Evolutionary conservation across 352 stramenopile species (phyloP).

Genomic region (Albugo candida): DNA sequence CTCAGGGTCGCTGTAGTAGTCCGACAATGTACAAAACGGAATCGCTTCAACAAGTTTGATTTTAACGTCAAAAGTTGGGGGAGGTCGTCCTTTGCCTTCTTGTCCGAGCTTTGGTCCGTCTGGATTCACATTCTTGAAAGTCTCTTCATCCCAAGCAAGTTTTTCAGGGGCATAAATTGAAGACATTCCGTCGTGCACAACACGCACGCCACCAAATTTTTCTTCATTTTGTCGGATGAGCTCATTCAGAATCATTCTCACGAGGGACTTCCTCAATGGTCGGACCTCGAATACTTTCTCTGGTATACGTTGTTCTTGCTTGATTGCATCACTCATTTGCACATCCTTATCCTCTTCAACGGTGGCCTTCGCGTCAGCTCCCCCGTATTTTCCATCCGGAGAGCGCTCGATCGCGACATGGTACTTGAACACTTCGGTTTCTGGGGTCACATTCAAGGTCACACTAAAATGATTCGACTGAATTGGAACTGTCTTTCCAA

Average conservation of each 20-base stretch:
- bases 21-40: conserved; percentile 16
- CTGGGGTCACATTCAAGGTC: conserved; percentile 18
- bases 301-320: not conserved
- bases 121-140: conserved; percentile 29
- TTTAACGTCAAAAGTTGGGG: conserved; percentile 40
- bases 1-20: conserved; percentile 33
- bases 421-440: conserved; percentile 51
- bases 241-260: not conserved
- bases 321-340: not conserved
- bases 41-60: conserved; percentile 51
- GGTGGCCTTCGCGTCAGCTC: conserved; percentile 7
- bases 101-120: conserved; percentile 14
- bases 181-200: conserved; percentile 45
- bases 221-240: conserved; percentile 22
- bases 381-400: conserved; percentile 27
- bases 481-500: conserved; percentile 20
- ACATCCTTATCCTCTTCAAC: conserved; percentile 28
- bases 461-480: conserved; percentile 48
- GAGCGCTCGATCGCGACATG: conserved; percentile 38
- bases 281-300: conserved; percentile 1
- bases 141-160: conserved; percentile 32
- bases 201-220: conserved; percentile 28
- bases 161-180: conserved; percentile 26
- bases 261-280: conserved; percentile 1
- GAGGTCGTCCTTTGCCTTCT: conserved; percentile 13